Base-by-base conservation (phyloP, 2,329 filamentous ascomycete genomes). In the Diaporthe aspalathi region DNA sequence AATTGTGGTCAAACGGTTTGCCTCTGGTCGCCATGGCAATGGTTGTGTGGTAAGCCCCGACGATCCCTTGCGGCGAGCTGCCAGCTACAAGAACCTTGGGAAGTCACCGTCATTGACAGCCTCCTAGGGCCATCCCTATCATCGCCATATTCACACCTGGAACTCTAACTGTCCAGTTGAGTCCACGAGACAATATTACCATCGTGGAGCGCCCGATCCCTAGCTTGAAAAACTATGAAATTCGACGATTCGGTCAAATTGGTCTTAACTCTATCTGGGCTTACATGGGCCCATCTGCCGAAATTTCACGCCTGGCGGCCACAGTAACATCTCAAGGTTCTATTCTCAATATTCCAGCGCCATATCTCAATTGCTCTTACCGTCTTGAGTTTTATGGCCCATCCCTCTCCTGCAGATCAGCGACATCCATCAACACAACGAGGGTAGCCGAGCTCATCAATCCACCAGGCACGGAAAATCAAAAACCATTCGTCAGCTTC, bases 121-220 rank as follows among this genome's bases (percentile, higher is more conserved):
- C 9, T 38, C 20, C 7, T n/a, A 63, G 40, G 57, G 17, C 27
- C 8, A 63, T 63, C 11, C 57, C 57, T 32, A 45, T 45, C 38
- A 29, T 63, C 24, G 57, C 57, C n/a, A 47, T 63, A 14, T 63
- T 63, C 29, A 47, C 57, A 17, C 57, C 57, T 4, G 57, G 57
- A 49, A 63, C 57, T 47, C 35, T 63, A 12, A 29, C 14, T 27
- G 17, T 63, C 9, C 57, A 14, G 24, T 24, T 29, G 16, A 32
- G 24, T 12, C 11, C 50, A 53, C 20, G 8, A n/a, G 5, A 7
- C 7, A 53, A 32, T 20, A n/a, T 4, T 11, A 32, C 50, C 17
- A 53, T 32, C 8, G 50, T 53, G 50, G 1, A 53, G 24, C 27
- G 7, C 20, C 50, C 27, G 8, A 53, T 53, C 20, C 14, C 50